These are phyloP conservation scores for Neonectria magnoliae DNA, from an alignment of 2,329 filamentous ascomycete species.

Conservation along the genomic window DNA sequence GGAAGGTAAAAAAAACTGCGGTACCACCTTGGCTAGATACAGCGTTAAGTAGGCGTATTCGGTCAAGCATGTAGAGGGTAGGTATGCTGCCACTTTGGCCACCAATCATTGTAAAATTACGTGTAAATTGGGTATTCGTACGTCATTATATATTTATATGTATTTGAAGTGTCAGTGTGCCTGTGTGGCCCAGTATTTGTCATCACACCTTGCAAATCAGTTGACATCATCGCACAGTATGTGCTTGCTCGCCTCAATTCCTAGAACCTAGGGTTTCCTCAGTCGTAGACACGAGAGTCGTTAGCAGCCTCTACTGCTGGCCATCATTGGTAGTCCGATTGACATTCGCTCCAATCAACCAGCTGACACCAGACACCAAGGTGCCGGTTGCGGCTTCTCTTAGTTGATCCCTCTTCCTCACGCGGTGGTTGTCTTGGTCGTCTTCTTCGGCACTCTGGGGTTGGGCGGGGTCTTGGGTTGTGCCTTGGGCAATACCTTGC, in stretches of 20 bases:
- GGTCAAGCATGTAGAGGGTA: not conserved
- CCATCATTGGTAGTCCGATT: conserved; percentile 33
- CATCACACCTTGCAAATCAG: not conserved
- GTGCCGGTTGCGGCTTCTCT: conserved; percentile 74
- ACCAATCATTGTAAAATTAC: not conserved
- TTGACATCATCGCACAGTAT: not conserved
- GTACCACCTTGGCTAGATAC: not conserved
- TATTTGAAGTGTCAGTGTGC: conserved; percentile 6
- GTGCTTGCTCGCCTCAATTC: not conserved
- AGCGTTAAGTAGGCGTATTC: not conserved
- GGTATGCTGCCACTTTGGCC: not conserved
- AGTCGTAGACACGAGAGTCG: not conserved
- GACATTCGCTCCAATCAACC: conserved; percentile 69
- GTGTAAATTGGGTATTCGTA: conserved; percentile 11
- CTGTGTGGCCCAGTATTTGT: too few relatives aligned
- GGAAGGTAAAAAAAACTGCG: not conserved
- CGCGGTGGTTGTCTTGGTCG: conserved; percentile 48
- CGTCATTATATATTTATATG: conserved; percentile 14
- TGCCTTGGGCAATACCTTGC: conserved; percentile 45
- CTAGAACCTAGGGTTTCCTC: not conserved
- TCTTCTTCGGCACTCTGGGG: conserved; percentile 40
- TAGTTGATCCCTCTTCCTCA: conserved; percentile 78
- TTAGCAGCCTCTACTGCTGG: conserved; percentile 9
- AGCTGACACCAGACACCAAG: conserved; percentile 72
- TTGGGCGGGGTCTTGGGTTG: conserved; percentile 45